These are phyloP conservation scores for Lupinus albus DNA, from an alignment of 306 rosid species.

Conservation along the genomic window DNA sequence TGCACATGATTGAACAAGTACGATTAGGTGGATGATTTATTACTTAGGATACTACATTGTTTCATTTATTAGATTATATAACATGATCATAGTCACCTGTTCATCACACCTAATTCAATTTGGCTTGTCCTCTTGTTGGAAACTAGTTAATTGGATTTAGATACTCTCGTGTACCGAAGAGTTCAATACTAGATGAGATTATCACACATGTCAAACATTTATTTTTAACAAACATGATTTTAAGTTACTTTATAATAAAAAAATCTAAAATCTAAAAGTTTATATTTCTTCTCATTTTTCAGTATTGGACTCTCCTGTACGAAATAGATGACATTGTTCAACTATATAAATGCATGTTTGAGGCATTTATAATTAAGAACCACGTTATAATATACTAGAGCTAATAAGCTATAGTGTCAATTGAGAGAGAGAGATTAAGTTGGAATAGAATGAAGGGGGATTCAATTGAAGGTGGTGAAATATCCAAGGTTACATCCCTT, in stretches of 20 bases:
- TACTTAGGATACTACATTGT: not conserved
- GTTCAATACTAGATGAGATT: too few relatives aligned
- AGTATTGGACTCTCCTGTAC: too few relatives aligned
- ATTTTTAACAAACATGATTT: too few relatives aligned
- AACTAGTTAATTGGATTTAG: too few relatives aligned
- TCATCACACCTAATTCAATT: slow-evolving; percentile 38
- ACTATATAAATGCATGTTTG: slow-evolving; percentile 30
- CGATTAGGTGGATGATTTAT: slow-evolving; percentile 32
- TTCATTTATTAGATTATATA: not conserved
- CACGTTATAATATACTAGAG: not conserved
- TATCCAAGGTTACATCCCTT: slow-evolving; percentile 6
- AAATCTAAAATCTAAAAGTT: too few relatives aligned
- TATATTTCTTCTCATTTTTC: too few relatives aligned
- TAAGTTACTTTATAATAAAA: too few relatives aligned
- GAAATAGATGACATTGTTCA: too few relatives aligned
- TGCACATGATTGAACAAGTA: slow-evolving; percentile 39
- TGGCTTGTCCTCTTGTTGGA: not conserved
- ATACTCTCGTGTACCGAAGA: too few relatives aligned
- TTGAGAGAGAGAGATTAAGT: not conserved
- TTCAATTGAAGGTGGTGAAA: slow-evolving; percentile 41
- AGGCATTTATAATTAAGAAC: not conserved
- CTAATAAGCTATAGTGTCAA: not conserved
- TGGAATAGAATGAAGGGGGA: slow-evolving; percentile 31
- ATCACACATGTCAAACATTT: too few relatives aligned
- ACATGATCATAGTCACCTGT: slow-evolving; percentile 30